Evolutionary conservation across 768 basidiomycete species (phyloP), one percentile per base, ranked within the genome.

Genomic region (Pholiota microspora): DNA sequence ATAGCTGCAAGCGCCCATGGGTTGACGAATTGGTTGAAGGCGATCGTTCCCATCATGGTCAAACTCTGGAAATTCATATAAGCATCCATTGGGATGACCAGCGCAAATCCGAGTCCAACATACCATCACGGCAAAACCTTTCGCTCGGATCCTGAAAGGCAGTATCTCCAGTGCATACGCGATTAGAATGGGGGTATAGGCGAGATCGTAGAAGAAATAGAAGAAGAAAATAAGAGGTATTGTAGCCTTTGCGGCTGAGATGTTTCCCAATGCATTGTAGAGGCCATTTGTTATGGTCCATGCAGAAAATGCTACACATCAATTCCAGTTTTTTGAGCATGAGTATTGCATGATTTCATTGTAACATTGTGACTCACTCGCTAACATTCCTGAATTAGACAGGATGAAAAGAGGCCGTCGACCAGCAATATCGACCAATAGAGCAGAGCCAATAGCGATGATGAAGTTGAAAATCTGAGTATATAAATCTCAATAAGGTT

Each of bases 11-110:
- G 70, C 1, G 89, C 90, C 73, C 85, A 82, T 4, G 89, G 88
- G 61, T 92, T 91, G 51, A 89, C 81, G 49, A 89, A 87, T 63
- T 86, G 86, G 62, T 88, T 92, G 68, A 93, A 86, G 3, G 88
- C 85, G 29, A 88, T 73, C 2, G 85, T 81, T 31, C 86, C 71
- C 62, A 80, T 84, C 28, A 88, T 76, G 4, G 74, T 73, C 45
- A 88, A 68, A 65, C 84, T 86, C 85, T 86, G 58, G 32, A 59
- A 45, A 23, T 24, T 29, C 35, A 15, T 1, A 40, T 40, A 3
- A 40, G 18, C 18, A 9, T n/a, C n/a, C n/a, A 38, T 21, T 7
- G 23, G 12, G 18, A 16, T 23, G 7, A 8, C 6, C 10, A 9
- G 3, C 18, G 18, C 3, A 21, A 3, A 4, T n/a, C 3, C 15